These are phyloP conservation scores for Poterioochromonas sp. DNA, from an alignment of 352 stramenopile species.

Conservation along the genomic window DNA sequence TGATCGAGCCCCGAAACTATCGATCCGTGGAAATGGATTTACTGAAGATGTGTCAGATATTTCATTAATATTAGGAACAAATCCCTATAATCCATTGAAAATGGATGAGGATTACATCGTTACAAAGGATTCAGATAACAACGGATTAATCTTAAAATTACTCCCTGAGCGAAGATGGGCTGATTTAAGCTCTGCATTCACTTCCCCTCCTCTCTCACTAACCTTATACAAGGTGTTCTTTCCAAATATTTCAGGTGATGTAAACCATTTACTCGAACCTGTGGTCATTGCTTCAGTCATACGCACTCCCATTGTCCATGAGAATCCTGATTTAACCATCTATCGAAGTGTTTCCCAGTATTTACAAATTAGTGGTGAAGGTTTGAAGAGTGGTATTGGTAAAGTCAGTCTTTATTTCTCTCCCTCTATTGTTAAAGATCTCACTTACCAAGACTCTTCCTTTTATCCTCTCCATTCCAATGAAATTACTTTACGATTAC, in stretches of 20 bases:
- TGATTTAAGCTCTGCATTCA: too few relatives aligned
- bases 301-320: not conserved
- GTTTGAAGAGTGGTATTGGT: not conserved
- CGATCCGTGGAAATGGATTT: conserved; percentile 35
- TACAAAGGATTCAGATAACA: not conserved
- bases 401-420: not conserved
- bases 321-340: not conserved
- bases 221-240: too few relatives aligned
- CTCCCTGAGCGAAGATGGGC: too few relatives aligned
- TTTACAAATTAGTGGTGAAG: not conserved
- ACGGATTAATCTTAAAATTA: conserved; percentile 6
- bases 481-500: not conserved
- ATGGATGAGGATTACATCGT: conserved; percentile 13
- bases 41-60: not conserved
- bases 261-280: not conserved
- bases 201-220: too few relatives aligned
- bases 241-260: too few relatives aligned
- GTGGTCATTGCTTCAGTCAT: not conserved
- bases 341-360: not conserved
- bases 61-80: not conserved
- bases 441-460: not conserved
- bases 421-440: not conserved
- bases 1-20: conserved; percentile 35
- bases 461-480: not conserved
- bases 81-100: not conserved